phyloP scores from a whole-genome alignment of 495 filamentous ascomycete species.

The Aspergillus funiculosus region DNA sequence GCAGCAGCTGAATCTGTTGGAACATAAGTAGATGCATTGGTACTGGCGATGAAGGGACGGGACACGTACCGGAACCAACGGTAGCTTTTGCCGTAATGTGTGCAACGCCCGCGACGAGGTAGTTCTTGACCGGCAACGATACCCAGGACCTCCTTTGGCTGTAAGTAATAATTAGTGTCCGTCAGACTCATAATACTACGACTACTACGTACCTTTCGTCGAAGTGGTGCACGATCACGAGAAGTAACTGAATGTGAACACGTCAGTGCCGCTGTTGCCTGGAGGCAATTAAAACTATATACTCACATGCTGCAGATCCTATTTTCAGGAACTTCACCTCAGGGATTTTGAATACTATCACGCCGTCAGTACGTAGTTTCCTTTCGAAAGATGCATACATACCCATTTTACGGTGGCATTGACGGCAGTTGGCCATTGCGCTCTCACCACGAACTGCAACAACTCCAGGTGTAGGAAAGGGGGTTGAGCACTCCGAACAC shows the following conservation, averaged over 20 bases:
- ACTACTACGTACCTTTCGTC: constrained; percentile 42
- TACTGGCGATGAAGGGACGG: constrained; percentile 14
- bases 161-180: constrained; percentile 1
- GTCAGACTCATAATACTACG: background rate
- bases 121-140: constrained; percentile 75
- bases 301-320: constrained; percentile 47
- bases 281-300: background rate
- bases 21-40: constrained; percentile 6
- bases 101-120: constrained; percentile 66
- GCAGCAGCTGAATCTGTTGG: constrained; percentile 54
- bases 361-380: background rate
- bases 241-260: constrained; percentile 23
- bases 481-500: constrained; percentile 71
- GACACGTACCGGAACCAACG: constrained; percentile 74
- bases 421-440: constrained; percentile 68
- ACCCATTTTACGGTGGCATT: constrained; percentile 82
- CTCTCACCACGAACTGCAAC: constrained; percentile 69
- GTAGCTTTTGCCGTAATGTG: constrained; percentile 73
- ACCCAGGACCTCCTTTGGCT: constrained; percentile 63
- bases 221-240: constrained; percentile 41
- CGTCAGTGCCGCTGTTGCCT: background rate
- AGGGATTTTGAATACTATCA: constrained; percentile 61
- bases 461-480: constrained; percentile 58
- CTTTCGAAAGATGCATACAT: constrained; percentile 11
- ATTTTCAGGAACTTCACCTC: constrained; percentile 76